These are phyloP conservation scores for Dactylellina haptotyla DNA, from an alignment of 2,329 filamentous ascomycete genomes.

Conservation along the genomic window DNA sequence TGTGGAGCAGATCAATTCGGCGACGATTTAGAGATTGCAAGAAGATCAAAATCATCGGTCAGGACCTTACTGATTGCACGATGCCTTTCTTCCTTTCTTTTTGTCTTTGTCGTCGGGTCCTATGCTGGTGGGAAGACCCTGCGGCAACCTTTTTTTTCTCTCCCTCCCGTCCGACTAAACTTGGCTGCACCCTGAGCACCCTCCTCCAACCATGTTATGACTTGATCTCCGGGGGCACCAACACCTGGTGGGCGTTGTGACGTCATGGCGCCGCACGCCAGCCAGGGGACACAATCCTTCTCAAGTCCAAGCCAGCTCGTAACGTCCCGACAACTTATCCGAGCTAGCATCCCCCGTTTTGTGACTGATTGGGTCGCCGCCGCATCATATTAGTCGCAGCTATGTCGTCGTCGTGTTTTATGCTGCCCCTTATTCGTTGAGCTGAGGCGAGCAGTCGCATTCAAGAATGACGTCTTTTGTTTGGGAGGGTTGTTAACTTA, in stretches of 20 bases:
- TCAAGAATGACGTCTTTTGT: conserved; percentile 18
- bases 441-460: conserved; percentile 1
- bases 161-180: too few relatives aligned
- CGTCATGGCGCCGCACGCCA: conserved; percentile 40
- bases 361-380: neutral
- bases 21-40: too few relatives aligned
- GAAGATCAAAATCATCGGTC: neutral
- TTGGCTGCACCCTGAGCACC: too few relatives aligned
- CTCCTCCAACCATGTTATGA: neutral
- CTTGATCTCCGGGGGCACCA: neutral
- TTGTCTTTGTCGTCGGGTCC: neutral
- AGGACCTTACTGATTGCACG: too few relatives aligned
- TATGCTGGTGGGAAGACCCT: neutral
- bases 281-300: neutral
- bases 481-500: neutral
- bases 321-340: neutral
- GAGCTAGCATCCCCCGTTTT: neutral
- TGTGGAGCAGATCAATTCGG: neutral
- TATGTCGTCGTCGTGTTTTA: neutral
- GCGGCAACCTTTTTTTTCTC: too few relatives aligned
- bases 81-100: too few relatives aligned
- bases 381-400: neutral
- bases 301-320: neutral
- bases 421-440: conserved; percentile 17
- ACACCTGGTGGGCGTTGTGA: conserved; percentile 1